Conservation (phyloP, 257 asterid species). For the Solanum tarijense region DNA sequence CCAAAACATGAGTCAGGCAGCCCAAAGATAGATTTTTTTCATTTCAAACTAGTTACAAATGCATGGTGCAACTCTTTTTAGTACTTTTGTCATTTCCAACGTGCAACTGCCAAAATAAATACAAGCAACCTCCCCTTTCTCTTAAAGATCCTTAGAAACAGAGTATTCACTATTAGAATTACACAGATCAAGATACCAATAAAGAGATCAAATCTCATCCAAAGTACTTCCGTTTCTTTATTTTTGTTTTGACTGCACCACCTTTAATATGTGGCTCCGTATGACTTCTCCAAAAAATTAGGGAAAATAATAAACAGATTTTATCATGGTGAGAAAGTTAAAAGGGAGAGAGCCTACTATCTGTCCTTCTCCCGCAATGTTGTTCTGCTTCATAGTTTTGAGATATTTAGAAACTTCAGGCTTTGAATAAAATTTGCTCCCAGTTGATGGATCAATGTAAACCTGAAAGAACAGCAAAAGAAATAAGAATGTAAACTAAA, state of each 20-base stretch:
- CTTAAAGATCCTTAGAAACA: background rate
- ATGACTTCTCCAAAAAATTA: background rate
- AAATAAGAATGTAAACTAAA: background rate
- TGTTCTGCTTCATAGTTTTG: constrained; percentile 10
- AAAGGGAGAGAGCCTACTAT: constrained; percentile 12
- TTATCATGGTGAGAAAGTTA: constrained; percentile 1
- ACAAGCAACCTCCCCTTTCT: background rate
- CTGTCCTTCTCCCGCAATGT: constrained; percentile 9
- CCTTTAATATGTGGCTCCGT: background rate
- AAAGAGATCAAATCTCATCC: constrained; percentile 1
- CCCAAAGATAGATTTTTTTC: background rate
- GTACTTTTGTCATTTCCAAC: background rate
- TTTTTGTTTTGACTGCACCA: background rate
- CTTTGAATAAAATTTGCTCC: constrained; percentile 46
- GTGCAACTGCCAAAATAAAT: background rate
- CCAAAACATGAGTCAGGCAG: background rate
- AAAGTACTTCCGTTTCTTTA: background rate
- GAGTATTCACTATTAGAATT: background rate
- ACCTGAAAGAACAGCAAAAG: constrained; percentile 30
- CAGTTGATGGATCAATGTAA: constrained; percentile 39
- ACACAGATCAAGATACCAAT: background rate
- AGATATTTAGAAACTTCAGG: constrained; percentile 36
- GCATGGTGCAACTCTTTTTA: background rate
- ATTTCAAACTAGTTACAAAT: background rate
- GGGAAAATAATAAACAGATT: background rate